Percentiles rank a stretch among this genome's conserved stretches.
phyloP scores from a whole-genome alignment of 2,329 filamentous ascomycete genomes.

The Fusarium albidum region DNA sequence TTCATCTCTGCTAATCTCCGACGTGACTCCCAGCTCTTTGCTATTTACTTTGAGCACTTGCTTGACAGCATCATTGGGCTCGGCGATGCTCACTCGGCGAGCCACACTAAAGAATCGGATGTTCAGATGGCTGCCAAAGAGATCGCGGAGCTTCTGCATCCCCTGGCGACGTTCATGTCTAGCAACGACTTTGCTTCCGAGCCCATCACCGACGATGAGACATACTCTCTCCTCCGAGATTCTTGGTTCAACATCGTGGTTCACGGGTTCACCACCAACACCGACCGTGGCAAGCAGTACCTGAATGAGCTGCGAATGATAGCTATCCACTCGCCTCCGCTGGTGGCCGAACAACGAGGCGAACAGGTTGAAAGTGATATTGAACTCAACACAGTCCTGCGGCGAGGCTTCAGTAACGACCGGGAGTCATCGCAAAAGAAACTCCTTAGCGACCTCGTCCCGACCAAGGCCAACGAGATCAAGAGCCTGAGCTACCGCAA shows the following conservation, averaged over 20 bases:
- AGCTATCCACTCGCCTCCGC: slow-evolving; percentile 84
- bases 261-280: slow-evolving; percentile 84
- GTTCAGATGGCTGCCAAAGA: slow-evolving; percentile 84
- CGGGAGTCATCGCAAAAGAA: slow-evolving; percentile 84
- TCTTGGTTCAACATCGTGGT: slow-evolving; percentile 98
- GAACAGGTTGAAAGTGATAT: slow-evolving; percentile 96
- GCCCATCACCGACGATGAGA: slow-evolving; percentile 68
- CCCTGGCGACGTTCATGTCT: slow-evolving; percentile 85
- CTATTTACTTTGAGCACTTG: slow-evolving; percentile 83
- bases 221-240: slow-evolving; percentile 79
- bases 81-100: slow-evolving; percentile 81
- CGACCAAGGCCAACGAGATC: slow-evolving; percentile 80
- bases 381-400: slow-evolving; percentile 91
- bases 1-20: slow-evolving; percentile 76
- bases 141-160: slow-evolving; percentile 86
- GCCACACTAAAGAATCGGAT: slow-evolving; percentile 78
- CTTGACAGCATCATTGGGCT: slow-evolving; percentile 89
- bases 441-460: slow-evolving; percentile 75
- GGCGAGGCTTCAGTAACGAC: slow-evolving; percentile 83
- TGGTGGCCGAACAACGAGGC: slow-evolving; percentile 87
- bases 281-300: slow-evolving; percentile 76
- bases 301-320: slow-evolving; percentile 81
- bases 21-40: slow-evolving; percentile 77
- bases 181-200: slow-evolving; percentile 63
- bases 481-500: slow-evolving; percentile 87